Percentiles rank a stretch among this genome's conserved stretches.
Evolutionary conservation across 2,329 filamentous ascomycete genomes (phyloP).

Genomic region (Metarhizium robertsii): DNA sequence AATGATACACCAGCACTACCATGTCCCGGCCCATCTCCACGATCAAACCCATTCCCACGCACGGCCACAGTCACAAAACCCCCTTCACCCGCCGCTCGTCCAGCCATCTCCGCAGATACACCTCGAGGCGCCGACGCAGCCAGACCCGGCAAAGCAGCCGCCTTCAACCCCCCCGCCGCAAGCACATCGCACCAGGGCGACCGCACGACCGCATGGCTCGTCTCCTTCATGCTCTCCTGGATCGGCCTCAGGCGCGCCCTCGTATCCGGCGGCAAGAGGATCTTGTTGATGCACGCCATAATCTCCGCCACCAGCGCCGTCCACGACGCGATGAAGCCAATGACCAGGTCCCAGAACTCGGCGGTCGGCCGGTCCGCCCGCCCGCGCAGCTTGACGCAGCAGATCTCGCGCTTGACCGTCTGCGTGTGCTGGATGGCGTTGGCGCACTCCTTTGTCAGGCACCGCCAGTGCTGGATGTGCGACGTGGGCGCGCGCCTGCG

Average conservation of each 20-base stretch:
- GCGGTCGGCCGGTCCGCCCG: too few species aligned
- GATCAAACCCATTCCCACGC: constrained; percentile 15
- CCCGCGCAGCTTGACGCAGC: background rate
- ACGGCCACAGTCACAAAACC: constrained; percentile 18
- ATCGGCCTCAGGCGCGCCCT: background rate
- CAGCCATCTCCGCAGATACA: too few species aligned
- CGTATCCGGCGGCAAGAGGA: background rate
- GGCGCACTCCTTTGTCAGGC: too few species aligned
- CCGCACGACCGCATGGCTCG: background rate
- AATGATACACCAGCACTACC: too few species aligned
- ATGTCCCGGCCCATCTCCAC: constrained; percentile 8
- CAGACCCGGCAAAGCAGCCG: too few species aligned
- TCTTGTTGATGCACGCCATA: background rate
- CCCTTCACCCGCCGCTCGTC: constrained; percentile 15
- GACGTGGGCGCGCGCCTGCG: background rate
- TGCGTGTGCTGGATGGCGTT: background rate
- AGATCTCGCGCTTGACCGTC: background rate
- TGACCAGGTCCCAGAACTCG: background rate
- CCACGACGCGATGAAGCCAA: background rate
- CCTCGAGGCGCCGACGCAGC: too few species aligned
- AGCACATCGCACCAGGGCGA: background rate
- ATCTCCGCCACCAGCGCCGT: background rate
- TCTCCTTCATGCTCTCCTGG: background rate
- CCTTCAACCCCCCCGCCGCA: too few species aligned
- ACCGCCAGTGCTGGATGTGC: background rate